Evolutionary conservation across 805 yeast species (phyloP), one percentile per base, ranked within the genome.

Genomic region (Dipodascus geniculatus): DNA sequence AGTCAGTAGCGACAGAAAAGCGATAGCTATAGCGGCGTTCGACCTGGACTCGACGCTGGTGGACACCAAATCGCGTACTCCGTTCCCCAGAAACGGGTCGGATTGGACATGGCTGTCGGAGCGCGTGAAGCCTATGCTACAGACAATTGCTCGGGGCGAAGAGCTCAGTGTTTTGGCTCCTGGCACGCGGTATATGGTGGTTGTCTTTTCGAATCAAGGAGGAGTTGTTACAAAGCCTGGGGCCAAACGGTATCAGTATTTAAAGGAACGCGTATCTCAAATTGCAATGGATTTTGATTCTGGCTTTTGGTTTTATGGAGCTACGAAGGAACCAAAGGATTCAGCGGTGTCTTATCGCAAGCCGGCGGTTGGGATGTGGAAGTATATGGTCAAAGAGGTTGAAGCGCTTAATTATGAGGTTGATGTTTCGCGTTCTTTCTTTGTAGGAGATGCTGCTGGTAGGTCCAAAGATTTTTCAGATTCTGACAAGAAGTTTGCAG

Each of bases 381-480:
- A 74, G 0, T 76, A 73, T 51, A 70, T 85, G 33, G 55, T 61
- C 3, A 60, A 65, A 16, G 82, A 77, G 59, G 56, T 79, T 14
- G 55, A 61, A 16, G 50, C 56, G 2, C 55, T 52, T 19, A 56
- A 48, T 11, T 61, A 61, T 2, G 54, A 55, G 6, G 59, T 81
- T 1, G 81, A 80, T 60, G 51, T 64, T 50, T 68, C 63, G 0
- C 58, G 67, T 8, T 78, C 87, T 51, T 72, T 82, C 53, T 93
- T 70, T 65, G 90, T 89, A n/a, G 99, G 99, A 3, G 99, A 91
- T 70, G 98, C 98, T 0, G 98, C 96, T 3, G 99, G 98, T 0
- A 73, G 98, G 52, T 62, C 64, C 1, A 66, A 63, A 0, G 98
- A 91, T 66, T 85, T 83, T 64, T 86, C 93, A 73, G 89, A 86